These are phyloP conservation scores for Spergularia bocconei DNA, from an alignment of 148 eudicot species.

Conservation along the genomic window DNA sequence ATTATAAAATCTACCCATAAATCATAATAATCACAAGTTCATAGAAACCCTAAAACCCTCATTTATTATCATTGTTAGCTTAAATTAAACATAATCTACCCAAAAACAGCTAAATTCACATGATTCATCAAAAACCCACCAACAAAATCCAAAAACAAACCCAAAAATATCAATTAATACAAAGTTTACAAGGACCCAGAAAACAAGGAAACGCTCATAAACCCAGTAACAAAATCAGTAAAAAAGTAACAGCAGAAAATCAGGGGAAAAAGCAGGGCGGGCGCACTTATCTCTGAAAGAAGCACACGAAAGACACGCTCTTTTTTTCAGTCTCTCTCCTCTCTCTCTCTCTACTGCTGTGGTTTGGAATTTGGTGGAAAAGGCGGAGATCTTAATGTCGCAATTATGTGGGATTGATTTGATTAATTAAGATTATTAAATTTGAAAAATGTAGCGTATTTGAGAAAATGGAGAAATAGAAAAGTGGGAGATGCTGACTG, in stretches of 20 bases:
- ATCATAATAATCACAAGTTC: neutral
- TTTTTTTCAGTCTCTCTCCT: too few relatives aligned
- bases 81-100: conserved; percentile 7
- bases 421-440: too few relatives aligned
- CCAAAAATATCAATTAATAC: neutral
- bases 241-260: neutral
- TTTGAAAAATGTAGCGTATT: neutral
- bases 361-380: conserved; percentile 11
- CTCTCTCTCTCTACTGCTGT: neutral
- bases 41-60: conserved; percentile 5
- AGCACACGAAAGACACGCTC: neutral
- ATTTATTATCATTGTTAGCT: neutral
- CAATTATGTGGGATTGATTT: neutral
- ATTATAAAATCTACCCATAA: conserved; percentile 14
- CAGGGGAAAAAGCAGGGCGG: neutral
- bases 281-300: neutral
- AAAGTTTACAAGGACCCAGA: neutral
- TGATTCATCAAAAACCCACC: neutral
- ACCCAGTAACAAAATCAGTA: neutral
- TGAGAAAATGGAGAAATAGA: neutral
- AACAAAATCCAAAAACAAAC: neutral
- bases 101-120: neutral
- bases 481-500: neutral
- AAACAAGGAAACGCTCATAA: neutral
- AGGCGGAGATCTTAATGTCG: conserved; percentile 22